A percentile compares a stretch with the other conserved stretches of the same genome.
phyloP scores from a whole-genome alignment of 2,329 filamentous ascomycete genomes.

The Magnaporthales sp. region DNA sequence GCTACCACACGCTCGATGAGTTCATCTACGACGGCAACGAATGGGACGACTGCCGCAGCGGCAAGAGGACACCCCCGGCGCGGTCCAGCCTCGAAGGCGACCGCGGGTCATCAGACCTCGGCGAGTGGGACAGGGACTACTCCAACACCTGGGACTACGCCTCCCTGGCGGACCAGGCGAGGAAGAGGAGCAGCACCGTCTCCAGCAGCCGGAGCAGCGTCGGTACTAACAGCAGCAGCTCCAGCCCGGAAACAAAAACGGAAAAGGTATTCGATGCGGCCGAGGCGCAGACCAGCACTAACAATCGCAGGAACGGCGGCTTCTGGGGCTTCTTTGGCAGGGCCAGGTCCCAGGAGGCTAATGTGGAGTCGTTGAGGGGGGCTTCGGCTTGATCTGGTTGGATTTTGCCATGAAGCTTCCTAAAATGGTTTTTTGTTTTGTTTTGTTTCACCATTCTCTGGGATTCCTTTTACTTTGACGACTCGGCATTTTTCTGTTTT shows the following conservation, averaged over 20 bases:
- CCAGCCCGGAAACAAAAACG: not conserved
- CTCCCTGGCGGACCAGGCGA: not conserved
- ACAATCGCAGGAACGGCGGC: not conserved
- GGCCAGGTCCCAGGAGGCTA: not conserved
- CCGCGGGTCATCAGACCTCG: not conserved
- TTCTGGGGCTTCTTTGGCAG: slow-evolving; percentile 4
- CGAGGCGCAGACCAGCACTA: not conserved
- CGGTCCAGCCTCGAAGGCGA: not conserved
- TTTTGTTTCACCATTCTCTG: not conserved
- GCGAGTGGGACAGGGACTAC: slow-evolving; percentile 3
- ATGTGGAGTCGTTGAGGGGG: not conserved
- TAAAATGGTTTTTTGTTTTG: not conserved
- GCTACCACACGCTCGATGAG: not conserved
- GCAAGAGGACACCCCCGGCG: not conserved
- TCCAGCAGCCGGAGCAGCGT: not conserved
- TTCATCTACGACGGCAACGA: slow-evolving; percentile 3
- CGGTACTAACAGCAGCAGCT: not conserved
- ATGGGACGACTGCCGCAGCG: slow-evolving; percentile 2
- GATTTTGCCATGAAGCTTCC: not conserved
- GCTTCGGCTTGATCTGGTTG: not conserved
- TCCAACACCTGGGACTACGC: not conserved
- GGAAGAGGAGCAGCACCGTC: not conserved
- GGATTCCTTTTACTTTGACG: not conserved
- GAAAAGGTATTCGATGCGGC: not conserved
- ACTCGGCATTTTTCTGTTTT: not conserved